Base-by-base conservation (phyloP, 805 yeast genomes). In the Metahyphopichia silvanorum region DNA sequence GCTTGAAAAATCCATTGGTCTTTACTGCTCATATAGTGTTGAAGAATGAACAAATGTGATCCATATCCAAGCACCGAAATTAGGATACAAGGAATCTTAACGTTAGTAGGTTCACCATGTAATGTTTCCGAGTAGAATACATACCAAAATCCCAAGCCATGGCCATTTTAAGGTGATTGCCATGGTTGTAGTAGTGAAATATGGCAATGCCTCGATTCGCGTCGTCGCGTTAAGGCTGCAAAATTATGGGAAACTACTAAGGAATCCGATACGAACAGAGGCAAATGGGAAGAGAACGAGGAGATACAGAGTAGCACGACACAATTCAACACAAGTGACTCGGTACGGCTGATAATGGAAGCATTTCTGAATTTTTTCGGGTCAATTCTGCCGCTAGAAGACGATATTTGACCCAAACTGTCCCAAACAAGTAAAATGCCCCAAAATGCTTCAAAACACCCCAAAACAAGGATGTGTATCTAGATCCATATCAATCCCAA, bases 51-150 rank as follows among this genome's bases (percentile, higher is more conserved):
- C 42, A 49, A 65, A 43, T 82, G 85, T 1, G 84, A 68, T 4
- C 78, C 76, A 46, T 79, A 79, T 0, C 86, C 91, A 16, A 82
- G 55, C 17, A 63, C 55, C 0, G 74, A 56, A 3, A 86, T 83
- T 21, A 86, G 44, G 3, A 65, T 32, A 14, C 71, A 58, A 5
- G 96, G 96, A n/a, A 86, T 76, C 79, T 76, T 39, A 6, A 25
- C 6, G 58, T 51, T 47, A 43, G 48, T 32, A 31, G 12, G 12
- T 8, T 23, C 14, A 9, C 25, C 5, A 7, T 10, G 13, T 23
- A 15, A 23, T 7, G 25, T 11, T 15, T 18, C 16, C 28, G 4
- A 23, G 9, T 11, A 21, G 23, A 5, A 4, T 12, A 53, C 60
- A 26, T 55, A 49, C 61, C 2, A 68, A 63, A 37, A 69, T 53